phyloP scores from a whole-genome alignment of 192 early-diverging fungal species.

The Gryganskiella cystojenkinii region DNA sequence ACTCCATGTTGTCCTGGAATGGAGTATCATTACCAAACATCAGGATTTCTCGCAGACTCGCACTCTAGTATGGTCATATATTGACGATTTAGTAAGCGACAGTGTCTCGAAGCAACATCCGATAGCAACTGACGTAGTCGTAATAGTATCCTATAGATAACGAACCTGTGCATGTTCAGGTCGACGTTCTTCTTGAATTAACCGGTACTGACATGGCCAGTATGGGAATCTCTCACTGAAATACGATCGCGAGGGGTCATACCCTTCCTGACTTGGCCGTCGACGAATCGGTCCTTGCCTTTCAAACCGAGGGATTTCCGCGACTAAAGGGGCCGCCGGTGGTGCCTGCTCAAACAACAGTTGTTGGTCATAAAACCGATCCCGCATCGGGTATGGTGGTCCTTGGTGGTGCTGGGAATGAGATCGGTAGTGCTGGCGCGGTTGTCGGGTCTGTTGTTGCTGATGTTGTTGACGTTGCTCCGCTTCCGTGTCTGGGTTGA shows the following conservation, averaged over 20 bases:
- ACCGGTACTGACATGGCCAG: constrained; percentile 36
- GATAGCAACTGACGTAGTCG: too few relatives aligned
- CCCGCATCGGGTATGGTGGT: too few relatives aligned
- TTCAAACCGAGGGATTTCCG: neutral
- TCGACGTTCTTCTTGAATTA: constrained; percentile 17
- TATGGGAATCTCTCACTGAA: constrained; percentile 21
- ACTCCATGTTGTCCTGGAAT: neutral
- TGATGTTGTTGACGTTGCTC: neutral
- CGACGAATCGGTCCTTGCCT: neutral
- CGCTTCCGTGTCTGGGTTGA: constrained; percentile 28
- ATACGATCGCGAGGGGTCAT: constrained; percentile 16
- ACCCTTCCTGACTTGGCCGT: neutral
- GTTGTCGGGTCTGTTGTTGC: neutral
- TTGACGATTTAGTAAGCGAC: too few relatives aligned
- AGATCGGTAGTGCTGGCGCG: neutral
- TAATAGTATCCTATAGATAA: too few relatives aligned
- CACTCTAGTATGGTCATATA: neutral
- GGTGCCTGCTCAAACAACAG: neutral
- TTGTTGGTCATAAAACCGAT: too few relatives aligned
- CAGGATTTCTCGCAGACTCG: neutral
- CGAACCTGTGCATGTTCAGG: constrained; percentile 1
- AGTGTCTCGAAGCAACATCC: too few relatives aligned
- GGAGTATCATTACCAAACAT: neutral
- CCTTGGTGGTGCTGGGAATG: neutral
- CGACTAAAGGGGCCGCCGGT: neutral